These are phyloP conservation scores for Saccharomycopsis sp. DNA, from an alignment of 805 yeast genomes.

Conservation along the genomic window DNA sequence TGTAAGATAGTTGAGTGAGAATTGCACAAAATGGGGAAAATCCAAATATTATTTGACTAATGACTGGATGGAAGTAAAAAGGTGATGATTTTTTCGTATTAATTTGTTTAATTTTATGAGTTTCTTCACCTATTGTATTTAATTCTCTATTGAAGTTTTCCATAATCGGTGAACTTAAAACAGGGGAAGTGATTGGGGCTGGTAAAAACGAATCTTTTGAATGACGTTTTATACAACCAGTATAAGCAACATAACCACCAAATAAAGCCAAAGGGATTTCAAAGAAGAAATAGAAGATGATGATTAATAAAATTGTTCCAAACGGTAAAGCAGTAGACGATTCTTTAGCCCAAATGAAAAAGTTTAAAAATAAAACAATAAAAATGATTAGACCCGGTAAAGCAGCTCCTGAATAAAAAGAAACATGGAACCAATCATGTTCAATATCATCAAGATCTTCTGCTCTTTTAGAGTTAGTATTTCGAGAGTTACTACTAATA, in stretches of 20 bases:
- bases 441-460: background rate
- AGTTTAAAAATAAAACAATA: conserved; percentile 46
- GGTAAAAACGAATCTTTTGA: conserved; percentile 16
- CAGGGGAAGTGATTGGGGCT: conserved; percentile 25
- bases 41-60: conserved; percentile 45
- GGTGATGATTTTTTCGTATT: background rate
- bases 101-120: background rate
- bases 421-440: conserved; percentile 18
- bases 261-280: conserved; percentile 65
- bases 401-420: conserved; percentile 38
- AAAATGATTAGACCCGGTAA: conserved; percentile 39
- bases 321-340: conserved; percentile 73
- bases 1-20: conserved; percentile 65
- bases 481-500: background rate
- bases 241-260: conserved; percentile 54
- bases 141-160: background rate
- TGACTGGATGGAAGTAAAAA: background rate
- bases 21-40: conserved; percentile 69
- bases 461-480: background rate
- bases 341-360: conserved; percentile 65
- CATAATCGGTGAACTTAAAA: conserved; percentile 13
- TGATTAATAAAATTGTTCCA: conserved; percentile 53
- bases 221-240: conserved; percentile 8
- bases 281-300: conserved; percentile 50
- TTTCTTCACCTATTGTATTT: background rate